These are phyloP conservation scores for Boletus patriciae DNA, from an alignment of 768 basidiomycete species.

Conservation along the genomic window DNA sequence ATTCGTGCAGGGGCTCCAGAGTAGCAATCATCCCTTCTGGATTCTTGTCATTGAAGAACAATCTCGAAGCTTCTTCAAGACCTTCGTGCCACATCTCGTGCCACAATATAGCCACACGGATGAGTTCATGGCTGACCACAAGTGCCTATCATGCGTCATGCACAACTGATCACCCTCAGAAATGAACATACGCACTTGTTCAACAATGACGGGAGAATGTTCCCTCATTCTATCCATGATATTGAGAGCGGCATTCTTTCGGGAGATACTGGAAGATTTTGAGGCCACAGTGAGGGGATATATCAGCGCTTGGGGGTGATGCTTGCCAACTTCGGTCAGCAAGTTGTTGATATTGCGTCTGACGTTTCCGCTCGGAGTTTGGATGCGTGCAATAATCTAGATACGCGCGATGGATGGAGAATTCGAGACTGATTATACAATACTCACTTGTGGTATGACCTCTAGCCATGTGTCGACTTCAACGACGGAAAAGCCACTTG, in stretches of 20 bases:
- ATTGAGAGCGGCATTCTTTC: constrained; percentile 76
- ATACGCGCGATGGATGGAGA: background rate
- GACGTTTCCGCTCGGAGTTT: constrained; percentile 87
- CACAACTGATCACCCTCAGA: background rate
- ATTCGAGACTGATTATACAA: background rate
- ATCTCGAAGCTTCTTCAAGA: constrained; percentile 92
- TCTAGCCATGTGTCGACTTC: constrained; percentile 98
- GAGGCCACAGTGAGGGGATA: constrained; percentile 96
- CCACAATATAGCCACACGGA: constrained; percentile 97
- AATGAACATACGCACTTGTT: constrained; percentile 56
- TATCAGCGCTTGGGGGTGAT: constrained; percentile 96
- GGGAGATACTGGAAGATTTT: constrained; percentile 83
- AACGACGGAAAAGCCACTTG: constrained; percentile 80
- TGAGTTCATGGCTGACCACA: constrained; percentile 90
- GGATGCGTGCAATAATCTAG: constrained; percentile 97
- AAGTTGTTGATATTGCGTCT: constrained; percentile 86
- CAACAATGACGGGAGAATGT: constrained; percentile 83
- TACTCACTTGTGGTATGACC: constrained; percentile 89
- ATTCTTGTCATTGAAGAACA: constrained; percentile 97
- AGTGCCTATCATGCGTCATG: constrained; percentile 52
- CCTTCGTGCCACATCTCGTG: constrained; percentile 99
- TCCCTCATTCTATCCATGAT: constrained; percentile 96
- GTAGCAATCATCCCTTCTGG: constrained; percentile 95
- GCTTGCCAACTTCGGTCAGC: constrained; percentile 89
- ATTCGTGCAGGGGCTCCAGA: constrained; percentile 88